phyloP scores from a whole-genome alignment of 345 rosid species.

The Arabidopsis suecica region DNA sequence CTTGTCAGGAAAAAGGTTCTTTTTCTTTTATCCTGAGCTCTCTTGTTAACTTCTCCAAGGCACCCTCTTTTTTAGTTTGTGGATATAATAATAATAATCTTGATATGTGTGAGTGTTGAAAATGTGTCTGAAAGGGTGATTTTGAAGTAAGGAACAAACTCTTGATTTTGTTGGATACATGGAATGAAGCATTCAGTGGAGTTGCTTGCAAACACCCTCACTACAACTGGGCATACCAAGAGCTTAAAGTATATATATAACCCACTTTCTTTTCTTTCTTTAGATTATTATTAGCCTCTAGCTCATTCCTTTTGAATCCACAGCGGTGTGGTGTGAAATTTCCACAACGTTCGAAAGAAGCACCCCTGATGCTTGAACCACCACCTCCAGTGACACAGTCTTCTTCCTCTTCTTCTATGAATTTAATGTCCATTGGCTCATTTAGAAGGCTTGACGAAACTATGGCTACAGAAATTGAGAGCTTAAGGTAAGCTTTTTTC shows the following conservation, averaged over 20 bases:
- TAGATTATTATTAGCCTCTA: neutral
- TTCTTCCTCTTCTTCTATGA: constrained; percentile 50
- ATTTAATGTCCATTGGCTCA: constrained; percentile 77
- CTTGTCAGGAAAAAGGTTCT: constrained; percentile 78
- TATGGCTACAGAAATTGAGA: constrained; percentile 83
- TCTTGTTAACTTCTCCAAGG: neutral
- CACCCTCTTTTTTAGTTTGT: neutral
- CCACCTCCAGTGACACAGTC: constrained; percentile 53
- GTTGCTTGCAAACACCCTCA: constrained; percentile 75
- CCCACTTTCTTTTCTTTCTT: neutral
- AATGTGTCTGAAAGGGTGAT: constrained; percentile 58
- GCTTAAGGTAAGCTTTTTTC: constrained; percentile 59
- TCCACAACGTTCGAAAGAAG: constrained; percentile 70
- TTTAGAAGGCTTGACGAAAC: constrained; percentile 89
- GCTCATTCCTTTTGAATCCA: neutral
- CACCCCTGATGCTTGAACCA: constrained; percentile 82
- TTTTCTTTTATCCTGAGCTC: neutral
- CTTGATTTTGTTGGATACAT: constrained; percentile 80
- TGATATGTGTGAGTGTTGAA: neutral
- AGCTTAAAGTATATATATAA: constrained; percentile 60
- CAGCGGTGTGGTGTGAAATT: constrained; percentile 84
- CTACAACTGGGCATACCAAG: constrained; percentile 87
- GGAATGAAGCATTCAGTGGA: constrained; percentile 97
- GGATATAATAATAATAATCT: neutral
- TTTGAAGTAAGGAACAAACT: constrained; percentile 79